Percentiles rank a stretch among this genome's conserved stretches.
phyloP scores from a whole-genome alignment of 257 asterid genomes.

The Solanum habrochaites region DNA sequence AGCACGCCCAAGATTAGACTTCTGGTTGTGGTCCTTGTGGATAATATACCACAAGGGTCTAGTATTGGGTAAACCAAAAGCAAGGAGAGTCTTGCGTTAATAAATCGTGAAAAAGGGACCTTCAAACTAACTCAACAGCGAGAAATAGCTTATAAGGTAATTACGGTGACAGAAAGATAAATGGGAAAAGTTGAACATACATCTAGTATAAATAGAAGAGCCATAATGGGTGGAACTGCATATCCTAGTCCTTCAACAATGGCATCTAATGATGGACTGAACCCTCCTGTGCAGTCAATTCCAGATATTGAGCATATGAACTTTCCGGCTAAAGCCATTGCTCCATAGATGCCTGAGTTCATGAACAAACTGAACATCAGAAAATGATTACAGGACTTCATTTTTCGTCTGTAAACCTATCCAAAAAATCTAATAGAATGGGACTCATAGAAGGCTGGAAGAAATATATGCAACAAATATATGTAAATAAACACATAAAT shows the following conservation, averaged over 20 bases:
- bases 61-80: background rate
- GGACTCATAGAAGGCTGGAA: background rate
- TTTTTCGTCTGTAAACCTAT: background rate
- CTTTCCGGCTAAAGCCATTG: slow-evolving; percentile 90
- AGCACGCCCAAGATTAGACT: background rate
- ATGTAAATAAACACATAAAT: background rate
- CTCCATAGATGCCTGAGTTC: slow-evolving; percentile 70
- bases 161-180: background rate
- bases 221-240: slow-evolving; percentile 97
- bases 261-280: slow-evolving; percentile 63
- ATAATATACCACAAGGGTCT: background rate
- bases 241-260: slow-evolving; percentile 83
- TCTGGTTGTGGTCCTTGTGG: background rate
- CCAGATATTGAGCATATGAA: slow-evolving; percentile 88
- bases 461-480: background rate
- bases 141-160: background rate
- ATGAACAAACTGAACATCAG: background rate
- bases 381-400: background rate
- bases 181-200: slow-evolving; percentile 24
- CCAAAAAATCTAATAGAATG: background rate
- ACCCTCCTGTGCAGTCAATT: slow-evolving; percentile 79
- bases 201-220: slow-evolving; percentile 80
- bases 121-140: background rate
- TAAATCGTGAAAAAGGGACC: background rate
- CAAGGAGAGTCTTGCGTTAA: background rate